A percentile compares a stretch with the other conserved stretches of the same genome.
Evolutionary conservation across 257 asterid genomes (phyloP).

Genomic region (Anisodus acutangulus): DNA sequence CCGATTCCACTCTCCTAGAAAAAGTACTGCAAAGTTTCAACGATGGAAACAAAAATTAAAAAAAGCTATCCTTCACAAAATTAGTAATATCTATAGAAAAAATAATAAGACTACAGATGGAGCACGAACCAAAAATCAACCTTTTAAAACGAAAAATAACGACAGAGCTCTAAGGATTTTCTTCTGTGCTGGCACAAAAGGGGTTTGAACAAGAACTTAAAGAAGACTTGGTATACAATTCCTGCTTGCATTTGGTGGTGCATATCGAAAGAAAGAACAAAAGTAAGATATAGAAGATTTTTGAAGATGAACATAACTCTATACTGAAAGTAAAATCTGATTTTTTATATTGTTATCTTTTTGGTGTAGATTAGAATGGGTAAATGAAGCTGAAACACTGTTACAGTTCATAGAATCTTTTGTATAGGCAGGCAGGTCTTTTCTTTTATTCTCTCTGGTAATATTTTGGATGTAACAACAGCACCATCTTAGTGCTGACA

Average conservation of each 20-base stretch:
- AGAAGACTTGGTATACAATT: neutral
- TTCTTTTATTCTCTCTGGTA: neutral
- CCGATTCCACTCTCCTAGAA: conserved; percentile 4
- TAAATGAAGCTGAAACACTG: neutral
- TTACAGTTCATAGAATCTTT: conserved; percentile 1
- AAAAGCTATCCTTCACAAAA: neutral
- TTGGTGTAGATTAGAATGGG: neutral
- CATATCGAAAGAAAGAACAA: neutral
- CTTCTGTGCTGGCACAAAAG: neutral
- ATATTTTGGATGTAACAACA: neutral
- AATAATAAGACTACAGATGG: neutral
- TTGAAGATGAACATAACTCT: neutral
- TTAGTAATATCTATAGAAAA: neutral
- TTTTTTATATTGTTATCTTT: neutral
- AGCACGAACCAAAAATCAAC: conserved; percentile 5
- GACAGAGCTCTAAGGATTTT: neutral
- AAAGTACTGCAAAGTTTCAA: neutral
- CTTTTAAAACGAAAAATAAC: neutral
- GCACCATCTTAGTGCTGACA: neutral
- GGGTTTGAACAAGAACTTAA: neutral
- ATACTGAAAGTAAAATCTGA: conserved; percentile 6
- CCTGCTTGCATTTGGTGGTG: conserved; percentile 24
- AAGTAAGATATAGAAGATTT: neutral
- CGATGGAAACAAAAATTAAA: neutral
- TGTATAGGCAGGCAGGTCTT: neutral